Evolutionary conservation across 179 eudicot genomes (phyloP), one percentile per base, ranked within the genome.

Genomic region (Beta lomatogona): DNA sequence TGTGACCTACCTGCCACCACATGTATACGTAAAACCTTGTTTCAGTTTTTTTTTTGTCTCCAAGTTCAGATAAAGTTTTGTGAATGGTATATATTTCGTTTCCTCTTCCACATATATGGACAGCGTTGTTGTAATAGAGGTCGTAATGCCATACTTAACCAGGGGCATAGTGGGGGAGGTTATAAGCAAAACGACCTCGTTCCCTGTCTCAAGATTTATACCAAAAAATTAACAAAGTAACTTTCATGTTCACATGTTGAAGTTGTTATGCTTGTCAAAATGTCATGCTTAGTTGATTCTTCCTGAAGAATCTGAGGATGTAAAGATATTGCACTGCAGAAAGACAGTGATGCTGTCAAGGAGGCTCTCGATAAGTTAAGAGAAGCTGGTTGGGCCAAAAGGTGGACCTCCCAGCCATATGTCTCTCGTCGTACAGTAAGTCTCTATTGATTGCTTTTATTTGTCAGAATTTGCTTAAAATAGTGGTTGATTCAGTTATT

Each of bases 331-430:
- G 73, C 69, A 48, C 18, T 88, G 88, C 90, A 95, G 99, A 95
- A 90, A 83, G 97, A 95, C 79, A 91, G 97, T 86, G 91, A 90
- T 83, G 97, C 92, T 59, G 98, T 95, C 55, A 95, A 91, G 86
- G 88, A 92, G 86, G 98, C 98, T 76, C 97, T 95, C 87, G 91
- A 91, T 89, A 91, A 92, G 90, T 82, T 95, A 77, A 86, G 89
- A 64, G 93, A 94, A 83, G 84, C 82, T 73, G 99, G 98, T 85
- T 95, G 99, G 99, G 98, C 99, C 45, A 89, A 91, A 71, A 88
- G 88, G 82, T 95, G 99, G 99, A 89, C 94, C 86, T 95, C 98
- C 63, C 99, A 95, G 84, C 98, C 99, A 45, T 91, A 89, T 69
- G 90, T 94, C 57, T 94, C 99, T 75, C 88, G 97, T 57, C 97